Percentiles rank a stretch among this genome's conserved stretches.
Conservation (phyloP, 352 stramenopile genomes). For the Phytophthora foliorum region DNA sequence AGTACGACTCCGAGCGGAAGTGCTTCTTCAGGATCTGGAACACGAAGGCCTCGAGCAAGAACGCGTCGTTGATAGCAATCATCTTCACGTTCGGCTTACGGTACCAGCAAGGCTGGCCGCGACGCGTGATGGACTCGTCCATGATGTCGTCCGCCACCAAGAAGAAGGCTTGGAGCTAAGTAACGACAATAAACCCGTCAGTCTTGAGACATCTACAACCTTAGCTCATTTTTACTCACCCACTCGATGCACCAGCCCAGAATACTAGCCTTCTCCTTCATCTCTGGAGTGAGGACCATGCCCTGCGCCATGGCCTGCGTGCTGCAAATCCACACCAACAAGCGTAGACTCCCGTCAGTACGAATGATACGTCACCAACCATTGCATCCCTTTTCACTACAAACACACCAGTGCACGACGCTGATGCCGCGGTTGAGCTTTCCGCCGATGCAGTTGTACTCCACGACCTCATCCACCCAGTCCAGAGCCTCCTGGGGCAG, state of each 20-base stretch:
- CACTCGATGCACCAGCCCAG: constrained; percentile 99
- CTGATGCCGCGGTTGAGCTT: constrained; percentile 99
- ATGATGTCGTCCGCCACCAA: constrained; percentile 99
- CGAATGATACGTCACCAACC: background rate
- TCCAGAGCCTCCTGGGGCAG: constrained; percentile 85
- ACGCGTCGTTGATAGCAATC: constrained; percentile 98
- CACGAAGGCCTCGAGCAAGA: constrained; percentile 95
- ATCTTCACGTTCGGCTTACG: constrained; percentile 89
- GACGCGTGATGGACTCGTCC: constrained; percentile 96
- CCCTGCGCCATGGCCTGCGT: constrained; percentile 65
- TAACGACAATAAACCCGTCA: constrained; percentile 4
- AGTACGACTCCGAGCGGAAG: constrained; percentile 86
- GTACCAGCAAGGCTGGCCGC: constrained; percentile 98
- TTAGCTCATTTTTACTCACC: constrained; percentile 45
- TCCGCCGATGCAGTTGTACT: constrained; percentile 98
- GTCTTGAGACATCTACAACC: background rate
- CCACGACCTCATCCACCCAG: constrained; percentile 86
- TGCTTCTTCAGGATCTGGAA: constrained; percentile 92
- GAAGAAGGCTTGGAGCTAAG: constrained; percentile 98
- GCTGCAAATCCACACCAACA: constrained; percentile 40
- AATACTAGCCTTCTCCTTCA: constrained; percentile 91
- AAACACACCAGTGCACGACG: constrained; percentile 89
- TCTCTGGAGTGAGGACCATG: constrained; percentile 65
- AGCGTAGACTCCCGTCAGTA: background rate
- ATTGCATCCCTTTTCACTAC: background rate